Percentiles rank a stretch among this genome's conserved stretches.
phyloP scores from a whole-genome alignment of 2,329 filamentous ascomycete genomes.

The Teratosphaeria viscida region DNA sequence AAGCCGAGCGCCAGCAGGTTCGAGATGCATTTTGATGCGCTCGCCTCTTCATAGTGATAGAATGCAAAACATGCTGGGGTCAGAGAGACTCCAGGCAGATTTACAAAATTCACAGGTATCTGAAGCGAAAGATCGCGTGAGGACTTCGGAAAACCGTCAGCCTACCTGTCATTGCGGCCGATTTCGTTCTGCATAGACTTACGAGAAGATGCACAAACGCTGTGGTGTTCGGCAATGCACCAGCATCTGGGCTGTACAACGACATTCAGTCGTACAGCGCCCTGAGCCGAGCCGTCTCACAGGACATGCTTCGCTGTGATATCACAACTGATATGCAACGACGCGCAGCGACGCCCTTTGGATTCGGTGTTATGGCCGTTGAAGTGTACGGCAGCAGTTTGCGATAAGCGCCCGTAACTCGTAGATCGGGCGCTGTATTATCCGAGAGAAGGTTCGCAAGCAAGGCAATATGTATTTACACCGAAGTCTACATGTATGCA shows the following conservation, averaged over 20 bases:
- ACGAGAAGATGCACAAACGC: conserved; percentile 22
- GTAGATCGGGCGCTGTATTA: neutral
- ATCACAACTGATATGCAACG: neutral
- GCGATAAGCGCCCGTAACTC: neutral
- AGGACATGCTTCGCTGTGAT: neutral
- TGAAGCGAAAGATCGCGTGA: conserved; percentile 50
- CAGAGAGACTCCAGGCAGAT: conserved; percentile 46
- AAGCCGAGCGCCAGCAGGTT: conserved; percentile 53
- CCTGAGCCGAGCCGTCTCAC: neutral
- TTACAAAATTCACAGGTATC: conserved; percentile 54
- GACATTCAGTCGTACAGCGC: conserved; percentile 2
- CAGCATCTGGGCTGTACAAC: conserved; percentile 18
- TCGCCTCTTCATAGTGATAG: conserved; percentile 42
- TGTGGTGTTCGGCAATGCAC: conserved; percentile 11
- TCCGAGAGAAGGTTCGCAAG: neutral
- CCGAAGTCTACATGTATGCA: neutral
- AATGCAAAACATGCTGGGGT: conserved; percentile 49
- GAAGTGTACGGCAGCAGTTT: neutral
- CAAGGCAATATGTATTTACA: neutral
- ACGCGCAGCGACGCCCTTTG: neutral
- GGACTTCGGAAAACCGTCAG: conserved; percentile 33
- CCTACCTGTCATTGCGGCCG: neutral
- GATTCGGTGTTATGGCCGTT: neutral
- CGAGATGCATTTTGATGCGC: conserved; percentile 47
- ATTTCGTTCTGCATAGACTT: conserved; percentile 1